Conservation (phyloP, 2,329 filamentous ascomycete species). For the Verticillium tricorpus region DNA sequence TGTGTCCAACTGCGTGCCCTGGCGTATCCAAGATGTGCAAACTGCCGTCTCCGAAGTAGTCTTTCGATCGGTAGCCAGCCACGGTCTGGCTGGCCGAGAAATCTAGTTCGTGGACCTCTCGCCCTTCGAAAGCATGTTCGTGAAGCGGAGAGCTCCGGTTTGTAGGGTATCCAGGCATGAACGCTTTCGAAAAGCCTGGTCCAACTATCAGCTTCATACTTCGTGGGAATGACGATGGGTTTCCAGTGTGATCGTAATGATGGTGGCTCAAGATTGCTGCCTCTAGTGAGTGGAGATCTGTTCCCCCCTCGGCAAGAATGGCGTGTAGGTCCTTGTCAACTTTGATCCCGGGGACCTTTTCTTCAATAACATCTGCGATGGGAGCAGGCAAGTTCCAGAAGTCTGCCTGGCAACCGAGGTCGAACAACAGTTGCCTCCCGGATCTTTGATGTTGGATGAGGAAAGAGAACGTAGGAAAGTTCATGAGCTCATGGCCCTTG, state of each 20-base stretch:
- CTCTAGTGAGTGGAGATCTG: background rate
- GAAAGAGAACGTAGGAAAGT: constrained; percentile 5
- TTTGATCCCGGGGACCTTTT: constrained; percentile 5
- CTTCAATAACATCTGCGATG: constrained; percentile 3
- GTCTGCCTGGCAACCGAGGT: constrained; percentile 7
- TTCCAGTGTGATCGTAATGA: constrained; percentile 21
- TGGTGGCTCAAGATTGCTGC: constrained; percentile 13
- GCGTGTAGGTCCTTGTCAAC: background rate
- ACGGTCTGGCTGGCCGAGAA: background rate
- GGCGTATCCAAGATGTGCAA: constrained; percentile 8
- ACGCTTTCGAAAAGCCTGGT: constrained; percentile 12
- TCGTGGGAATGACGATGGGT: constrained; percentile 16
- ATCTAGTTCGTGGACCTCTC: constrained; percentile 3
- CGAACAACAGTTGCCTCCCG: constrained; percentile 3
- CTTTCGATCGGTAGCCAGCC: constrained; percentile 1
- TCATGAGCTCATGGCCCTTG: constrained; percentile 6
- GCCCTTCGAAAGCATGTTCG: constrained; percentile 7
- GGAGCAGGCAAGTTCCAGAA: constrained; percentile 6
- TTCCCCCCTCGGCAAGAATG: constrained; percentile 1
- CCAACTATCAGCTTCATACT: constrained; percentile 18
- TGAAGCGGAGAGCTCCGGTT: constrained; percentile 7
- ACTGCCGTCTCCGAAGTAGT: constrained; percentile 8
- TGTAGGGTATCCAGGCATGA: constrained; percentile 12
- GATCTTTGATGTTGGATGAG: background rate
- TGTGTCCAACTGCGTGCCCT: constrained; percentile 5